Percentiles rank a stretch among this genome's conserved stretches.
Evolutionary conservation across 2,329 filamentous ascomycete genomes (phyloP).

Genomic region (Arthroderma sp.): DNA sequence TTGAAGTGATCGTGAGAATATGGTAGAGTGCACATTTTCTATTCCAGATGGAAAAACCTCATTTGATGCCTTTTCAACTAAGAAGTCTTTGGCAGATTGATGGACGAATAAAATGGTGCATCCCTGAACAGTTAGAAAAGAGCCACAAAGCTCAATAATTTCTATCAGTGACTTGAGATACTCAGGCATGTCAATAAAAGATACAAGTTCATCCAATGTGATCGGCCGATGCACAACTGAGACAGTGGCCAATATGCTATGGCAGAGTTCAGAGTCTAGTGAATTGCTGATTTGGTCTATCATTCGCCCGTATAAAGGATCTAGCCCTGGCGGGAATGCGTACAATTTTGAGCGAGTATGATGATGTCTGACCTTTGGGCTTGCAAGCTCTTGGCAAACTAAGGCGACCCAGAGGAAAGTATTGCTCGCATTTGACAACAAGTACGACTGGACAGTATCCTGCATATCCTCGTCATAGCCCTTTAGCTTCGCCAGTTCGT

Average conservation of each 20-base stretch:
- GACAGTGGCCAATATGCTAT: slow-evolving; percentile 21
- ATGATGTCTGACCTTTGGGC: not conserved
- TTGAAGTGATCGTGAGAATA: not conserved
- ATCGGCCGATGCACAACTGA: slow-evolving; percentile 26
- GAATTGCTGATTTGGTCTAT: slow-evolving; percentile 17
- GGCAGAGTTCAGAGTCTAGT: slow-evolving; percentile 20
- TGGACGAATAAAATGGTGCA: slow-evolving; percentile 16
- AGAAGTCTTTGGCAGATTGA: slow-evolving; percentile 18
- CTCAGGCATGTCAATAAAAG: slow-evolving; percentile 11
- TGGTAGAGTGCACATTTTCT: too few relatives aligned
- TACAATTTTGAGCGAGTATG: slow-evolving; percentile 10
- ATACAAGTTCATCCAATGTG: slow-evolving; percentile 21
- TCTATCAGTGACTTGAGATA: slow-evolving; percentile 3
- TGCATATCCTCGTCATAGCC: not conserved
- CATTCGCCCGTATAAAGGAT: slow-evolving; percentile 15
- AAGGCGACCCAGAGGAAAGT: slow-evolving; percentile 31
- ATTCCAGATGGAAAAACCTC: not conserved
- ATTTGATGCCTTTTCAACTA: slow-evolving; percentile 4
- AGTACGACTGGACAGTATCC: not conserved
- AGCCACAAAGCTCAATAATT: slow-evolving; percentile 15
- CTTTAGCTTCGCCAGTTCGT: not conserved
- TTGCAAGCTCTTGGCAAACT: slow-evolving; percentile 20
- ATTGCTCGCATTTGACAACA: slow-evolving; percentile 17
- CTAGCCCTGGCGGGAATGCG: slow-evolving; percentile 10
- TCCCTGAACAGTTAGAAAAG: slow-evolving; percentile 14